Base-by-base conservation (phyloP, 305 asterid species). In the Stenogyne calaminthoides region DNA sequence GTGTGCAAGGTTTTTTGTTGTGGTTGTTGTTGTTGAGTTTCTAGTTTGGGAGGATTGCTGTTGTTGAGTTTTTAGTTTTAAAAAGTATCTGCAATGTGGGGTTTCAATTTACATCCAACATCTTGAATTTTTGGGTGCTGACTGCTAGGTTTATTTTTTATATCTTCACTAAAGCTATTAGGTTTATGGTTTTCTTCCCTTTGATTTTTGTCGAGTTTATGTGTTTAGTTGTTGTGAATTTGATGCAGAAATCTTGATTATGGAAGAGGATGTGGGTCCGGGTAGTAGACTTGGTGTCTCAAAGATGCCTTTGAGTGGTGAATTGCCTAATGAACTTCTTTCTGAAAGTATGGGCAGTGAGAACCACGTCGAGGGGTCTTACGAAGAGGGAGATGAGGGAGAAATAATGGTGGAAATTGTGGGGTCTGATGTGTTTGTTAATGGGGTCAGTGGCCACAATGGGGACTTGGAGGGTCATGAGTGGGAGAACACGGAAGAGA, bases 381-480 rank as follows among this genome's bases (percentile, higher is more conserved):
- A 46, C 71, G 76, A 70, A 55, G 84, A 65, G 56, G 85, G 71
- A 55, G 85, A 84, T 61, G 88, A 79, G 27, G 89, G 73, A 60
- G 96, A 86, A 80, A 74, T 89, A 70, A 86, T 91, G 93, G 88
- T 88, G 52, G 94, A 86, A 75, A 71, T 86, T 76, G 93, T 87
- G 71, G 91, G 89, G 62, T 81, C 96, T 64, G 90, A 91, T 79
- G 86, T 89, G 68, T 81, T 84, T 77, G 87, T 91, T 69, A 91
- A 87, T 81, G 92, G 95, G 47, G 76, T 84, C n/a, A 61, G 86
- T 75, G 82, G 87, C 46, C 67, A 77, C 5, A 78, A 72, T 49
- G 82, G 57, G 72, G 83, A 78, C 57, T 70, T 75, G 22, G 76
- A 75, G 74, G 85, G 70, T 67, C 77, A 18, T 69, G 67, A 37